Conservation (phyloP, 73 alveolate genomes). For the Paramecium sonneborni region DNA sequence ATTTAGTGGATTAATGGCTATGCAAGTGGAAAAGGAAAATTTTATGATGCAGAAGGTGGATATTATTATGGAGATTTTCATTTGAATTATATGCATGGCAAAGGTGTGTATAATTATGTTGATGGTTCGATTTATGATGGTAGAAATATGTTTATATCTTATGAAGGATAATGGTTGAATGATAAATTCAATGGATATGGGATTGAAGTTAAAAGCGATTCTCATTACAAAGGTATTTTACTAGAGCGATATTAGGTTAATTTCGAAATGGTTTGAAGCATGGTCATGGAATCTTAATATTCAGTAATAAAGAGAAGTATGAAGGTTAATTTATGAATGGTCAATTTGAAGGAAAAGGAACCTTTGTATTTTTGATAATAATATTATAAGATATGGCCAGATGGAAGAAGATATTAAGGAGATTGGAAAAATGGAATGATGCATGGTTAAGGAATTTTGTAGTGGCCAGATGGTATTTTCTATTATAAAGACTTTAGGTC, state of each 20-base stretch:
- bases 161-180: background rate
- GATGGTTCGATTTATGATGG: conserved; percentile 44
- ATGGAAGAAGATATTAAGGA: conserved; percentile 48
- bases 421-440: conserved; percentile 45
- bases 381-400: conserved; percentile 30
- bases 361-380: conserved; percentile 3
- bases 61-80: conserved; percentile 29
- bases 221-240: background rate
- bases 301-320: conserved; percentile 22
- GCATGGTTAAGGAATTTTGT: conserved; percentile 43
- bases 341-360: conserved; percentile 40
- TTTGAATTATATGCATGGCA: background rate
- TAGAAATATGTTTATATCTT: background rate
- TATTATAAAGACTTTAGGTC: background rate
- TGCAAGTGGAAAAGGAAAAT: conserved; percentile 50
- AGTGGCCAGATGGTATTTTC: conserved; percentile 16
- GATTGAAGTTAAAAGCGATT: background rate
- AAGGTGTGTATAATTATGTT: background rate
- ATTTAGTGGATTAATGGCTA: conserved; percentile 30
- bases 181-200: conserved; percentile 41
- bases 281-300: background rate
- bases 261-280: conserved; percentile 5
- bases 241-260: background rate
- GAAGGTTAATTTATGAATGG: conserved; percentile 29
- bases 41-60: conserved; percentile 40